Base-by-base conservation (phyloP, 2,329 filamentous ascomycete genomes). In the Pestalotiopsis sp. region DNA sequence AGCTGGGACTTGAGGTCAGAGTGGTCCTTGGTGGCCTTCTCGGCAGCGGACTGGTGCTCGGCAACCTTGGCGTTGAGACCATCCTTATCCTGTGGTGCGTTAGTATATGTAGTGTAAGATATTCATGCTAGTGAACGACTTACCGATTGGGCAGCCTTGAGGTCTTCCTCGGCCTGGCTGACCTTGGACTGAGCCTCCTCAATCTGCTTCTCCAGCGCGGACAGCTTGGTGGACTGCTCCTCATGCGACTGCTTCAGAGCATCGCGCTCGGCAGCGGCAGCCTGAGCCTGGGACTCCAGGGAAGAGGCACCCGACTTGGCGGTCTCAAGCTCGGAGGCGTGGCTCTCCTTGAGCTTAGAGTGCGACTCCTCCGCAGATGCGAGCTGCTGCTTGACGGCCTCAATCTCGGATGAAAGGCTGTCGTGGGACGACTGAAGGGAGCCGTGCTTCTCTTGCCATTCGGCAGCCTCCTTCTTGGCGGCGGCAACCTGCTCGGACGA, bases 161-260 rank as follows among this genome's bases (percentile, higher is more conserved):
- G 75, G 63, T 82, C 76, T 23, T 80, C 80, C 31, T 79, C 75
- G 12, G 78, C 77, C 73, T 82, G 79, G 27, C 77, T 73, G 3
- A 78, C 77, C 71, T 81, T 80, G 67, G 78, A 74, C 68, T 81
- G 76, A 3, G 80, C 80, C 63, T 76, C 75, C 66, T 81, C 77
- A 5, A 71, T 70, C 68, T 81, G 71, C 66, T 75, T 74, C 65
- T 78, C 72, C 39, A 81, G 75, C n/a, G 68, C 72, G 14, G 75
- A 70, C 41, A 79, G 68, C 73, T 79, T 75, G 58, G 71, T 67
- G 20, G 73, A 67, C 64, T 77, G 75, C 69, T 81, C 77, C 14
- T 77, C 75, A 31, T 75, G 72, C 61, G 77, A 71, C 68, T 76
- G 75, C 74, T 79, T 76, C n/a, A 78, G 68, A 49, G 73, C 67